Evolutionary conservation across 2,329 filamentous ascomycete genomes (phyloP).

Genomic region (Aspergillus carbonarius): DNA sequence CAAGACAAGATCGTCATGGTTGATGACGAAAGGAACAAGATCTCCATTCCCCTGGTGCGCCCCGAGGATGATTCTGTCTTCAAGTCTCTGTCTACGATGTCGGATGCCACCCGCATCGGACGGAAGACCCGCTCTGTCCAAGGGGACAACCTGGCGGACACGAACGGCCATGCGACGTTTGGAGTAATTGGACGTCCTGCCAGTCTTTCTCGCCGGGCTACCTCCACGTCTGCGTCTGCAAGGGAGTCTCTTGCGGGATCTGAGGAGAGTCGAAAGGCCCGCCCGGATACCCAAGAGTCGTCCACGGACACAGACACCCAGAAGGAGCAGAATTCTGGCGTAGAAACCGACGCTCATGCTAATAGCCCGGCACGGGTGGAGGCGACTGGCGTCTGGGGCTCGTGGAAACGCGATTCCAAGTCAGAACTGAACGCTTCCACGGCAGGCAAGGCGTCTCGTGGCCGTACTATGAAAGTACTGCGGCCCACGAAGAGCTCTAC

Average conservation of each 20-base stretch:
- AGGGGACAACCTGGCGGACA: constrained; percentile 5
- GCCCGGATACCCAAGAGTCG: constrained; percentile 3
- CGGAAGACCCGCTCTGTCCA: constrained; percentile 7
- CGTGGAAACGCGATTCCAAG: constrained; percentile 61
- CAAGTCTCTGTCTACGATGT: constrained; percentile 68
- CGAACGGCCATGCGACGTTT: constrained; percentile 25
- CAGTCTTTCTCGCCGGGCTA: constrained; percentile 24
- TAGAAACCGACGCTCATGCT: constrained; percentile 30
- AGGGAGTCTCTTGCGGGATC: constrained; percentile 25
- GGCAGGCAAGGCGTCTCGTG: constrained; percentile 61
- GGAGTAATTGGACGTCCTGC: constrained; percentile 36
- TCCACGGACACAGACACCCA: constrained; percentile 16
- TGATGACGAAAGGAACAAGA: constrained; percentile 79
- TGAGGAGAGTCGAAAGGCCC: constrained; percentile 23
- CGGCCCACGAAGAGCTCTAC: constrained; percentile 67
- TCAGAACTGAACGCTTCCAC: constrained; percentile 42
- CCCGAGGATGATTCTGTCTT: constrained; percentile 84
- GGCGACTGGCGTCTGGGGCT: constrained; percentile 64
- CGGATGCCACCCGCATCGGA: constrained; percentile 20
- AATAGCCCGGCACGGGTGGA: constrained; percentile 30
- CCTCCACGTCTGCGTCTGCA: constrained; percentile 26
- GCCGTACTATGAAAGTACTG: constrained; percentile 81
- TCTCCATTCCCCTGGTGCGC: constrained; percentile 87
- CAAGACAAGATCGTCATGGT: constrained; percentile 86
- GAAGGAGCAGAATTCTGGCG: constrained; percentile 24